Evolutionary conservation across 148 eudicot genomes (phyloP).

Genomic region (Pouteria glomerata): DNA sequence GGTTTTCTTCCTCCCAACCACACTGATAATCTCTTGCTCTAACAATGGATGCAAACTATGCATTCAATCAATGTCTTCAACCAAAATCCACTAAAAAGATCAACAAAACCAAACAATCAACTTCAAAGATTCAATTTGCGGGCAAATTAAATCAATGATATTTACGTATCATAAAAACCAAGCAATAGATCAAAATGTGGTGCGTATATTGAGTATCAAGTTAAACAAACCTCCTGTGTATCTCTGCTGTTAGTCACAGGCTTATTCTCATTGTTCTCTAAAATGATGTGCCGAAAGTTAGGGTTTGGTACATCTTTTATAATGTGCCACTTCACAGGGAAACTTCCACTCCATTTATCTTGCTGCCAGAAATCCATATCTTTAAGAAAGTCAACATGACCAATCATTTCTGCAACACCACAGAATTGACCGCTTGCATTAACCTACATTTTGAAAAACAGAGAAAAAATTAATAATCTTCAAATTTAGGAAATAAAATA

Average conservation of each 20-base stretch:
- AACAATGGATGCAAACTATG: neutral
- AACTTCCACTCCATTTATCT: conserved; percentile 99
- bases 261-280: conserved; percentile 93
- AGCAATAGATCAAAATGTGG: neutral
- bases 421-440: conserved; percentile 99
- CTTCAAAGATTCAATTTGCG: neutral
- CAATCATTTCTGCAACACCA: conserved; percentile 96
- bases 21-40: neutral
- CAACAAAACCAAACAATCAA: neutral
- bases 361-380: conserved; percentile 99
- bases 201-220: neutral
- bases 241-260: conserved; percentile 98
- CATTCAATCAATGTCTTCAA: neutral
- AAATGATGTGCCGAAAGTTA: conserved; percentile 75
- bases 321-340: conserved; percentile 96
- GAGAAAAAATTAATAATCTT: too few species aligned
- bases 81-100: neutral
- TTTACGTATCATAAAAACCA: too few species aligned
- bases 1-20: neutral
- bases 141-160: too few species aligned
- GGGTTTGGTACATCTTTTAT: conserved; percentile 88
- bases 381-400: conserved; percentile 73
- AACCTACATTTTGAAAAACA: conserved; percentile 41
- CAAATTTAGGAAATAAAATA: too few species aligned
- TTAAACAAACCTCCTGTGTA: conserved; percentile 77